Conservation (phyloP, 2,329 filamentous ascomycete genomes). For the Esteya vermicola region DNA sequence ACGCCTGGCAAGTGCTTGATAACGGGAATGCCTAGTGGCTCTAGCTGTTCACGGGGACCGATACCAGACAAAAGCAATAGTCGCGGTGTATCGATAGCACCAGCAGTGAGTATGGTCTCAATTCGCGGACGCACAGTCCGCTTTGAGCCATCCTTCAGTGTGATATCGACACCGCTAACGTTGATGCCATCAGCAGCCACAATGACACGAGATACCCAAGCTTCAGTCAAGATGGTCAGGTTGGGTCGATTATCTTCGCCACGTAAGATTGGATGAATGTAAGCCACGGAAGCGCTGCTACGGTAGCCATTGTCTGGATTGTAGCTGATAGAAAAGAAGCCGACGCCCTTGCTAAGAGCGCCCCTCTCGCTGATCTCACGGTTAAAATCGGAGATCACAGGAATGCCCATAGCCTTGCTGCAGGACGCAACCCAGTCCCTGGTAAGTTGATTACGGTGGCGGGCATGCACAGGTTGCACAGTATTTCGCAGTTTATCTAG, state of each 20-base stretch:
- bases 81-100: conserved; percentile 69
- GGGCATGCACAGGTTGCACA: conserved; percentile 74
- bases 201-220: conserved; percentile 75
- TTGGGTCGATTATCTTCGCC: conserved; percentile 74
- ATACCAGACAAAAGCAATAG: conserved; percentile 44
- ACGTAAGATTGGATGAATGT: conserved; percentile 80
- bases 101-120: conserved; percentile 69
- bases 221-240: conserved; percentile 72
- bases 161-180: conserved; percentile 61
- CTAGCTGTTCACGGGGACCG: conserved; percentile 38
- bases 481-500: conserved; percentile 78
- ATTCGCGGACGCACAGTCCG: conserved; percentile 48
- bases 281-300: conserved; percentile 78
- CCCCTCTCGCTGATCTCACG: conserved; percentile 63
- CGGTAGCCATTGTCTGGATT: conserved; percentile 78
- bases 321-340: conserved; percentile 84
- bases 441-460: conserved; percentile 81
- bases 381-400: conserved; percentile 77
- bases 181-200: conserved; percentile 42
- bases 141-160: conserved; percentile 32
- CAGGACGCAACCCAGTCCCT: conserved; percentile 79
- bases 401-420: conserved; percentile 65
- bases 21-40: conserved; percentile 37
- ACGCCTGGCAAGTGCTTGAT: conserved; percentile 44
- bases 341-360: conserved; percentile 59